Conservation (phyloP, 495 filamentous ascomycete genomes). For the Amorphotheca resinae region DNA sequence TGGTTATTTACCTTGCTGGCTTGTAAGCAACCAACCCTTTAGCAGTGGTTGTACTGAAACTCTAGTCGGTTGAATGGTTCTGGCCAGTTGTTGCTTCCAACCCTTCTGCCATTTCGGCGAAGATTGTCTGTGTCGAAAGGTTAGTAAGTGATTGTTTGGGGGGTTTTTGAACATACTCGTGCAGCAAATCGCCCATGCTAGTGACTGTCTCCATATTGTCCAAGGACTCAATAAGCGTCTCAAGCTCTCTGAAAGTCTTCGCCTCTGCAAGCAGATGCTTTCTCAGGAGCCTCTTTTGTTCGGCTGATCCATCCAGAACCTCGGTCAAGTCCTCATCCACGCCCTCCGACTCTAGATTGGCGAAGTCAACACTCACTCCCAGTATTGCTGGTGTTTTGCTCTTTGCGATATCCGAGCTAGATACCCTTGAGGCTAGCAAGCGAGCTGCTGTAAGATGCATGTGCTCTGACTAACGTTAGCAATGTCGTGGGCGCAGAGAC, state of each 20-base stretch:
- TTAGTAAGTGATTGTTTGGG: neutral
- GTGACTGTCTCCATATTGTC: constrained; percentile 47
- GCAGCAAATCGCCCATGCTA: constrained; percentile 24
- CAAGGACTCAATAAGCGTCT: constrained; percentile 53
- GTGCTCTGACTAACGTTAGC: constrained; percentile 26
- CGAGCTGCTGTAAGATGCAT: constrained; percentile 53
- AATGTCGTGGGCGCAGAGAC: neutral
- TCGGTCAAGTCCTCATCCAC: constrained; percentile 23
- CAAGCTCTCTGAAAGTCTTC: constrained; percentile 58
- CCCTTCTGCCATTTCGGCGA: neutral
- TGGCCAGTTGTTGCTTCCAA: constrained; percentile 11
- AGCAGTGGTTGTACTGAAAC: constrained; percentile 7
- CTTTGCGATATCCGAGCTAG: constrained; percentile 22
- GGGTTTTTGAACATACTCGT: constrained; percentile 11
- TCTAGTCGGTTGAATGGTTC: neutral
- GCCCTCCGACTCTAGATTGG: constrained; percentile 4
- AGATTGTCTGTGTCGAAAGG: neutral
- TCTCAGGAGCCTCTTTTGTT: constrained; percentile 22
- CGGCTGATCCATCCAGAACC: constrained; percentile 22
- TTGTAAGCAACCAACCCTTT: constrained; percentile 17
- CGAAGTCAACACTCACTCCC: constrained; percentile 24
- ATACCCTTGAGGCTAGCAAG: constrained; percentile 34
- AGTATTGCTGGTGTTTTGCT: constrained; percentile 19
- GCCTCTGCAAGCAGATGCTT: constrained; percentile 39
- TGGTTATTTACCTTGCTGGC: constrained; percentile 12